These are phyloP conservation scores for Backusella liffmaniae DNA, from an alignment of 192 early-diverging fungal species.

Conservation along the genomic window DNA sequence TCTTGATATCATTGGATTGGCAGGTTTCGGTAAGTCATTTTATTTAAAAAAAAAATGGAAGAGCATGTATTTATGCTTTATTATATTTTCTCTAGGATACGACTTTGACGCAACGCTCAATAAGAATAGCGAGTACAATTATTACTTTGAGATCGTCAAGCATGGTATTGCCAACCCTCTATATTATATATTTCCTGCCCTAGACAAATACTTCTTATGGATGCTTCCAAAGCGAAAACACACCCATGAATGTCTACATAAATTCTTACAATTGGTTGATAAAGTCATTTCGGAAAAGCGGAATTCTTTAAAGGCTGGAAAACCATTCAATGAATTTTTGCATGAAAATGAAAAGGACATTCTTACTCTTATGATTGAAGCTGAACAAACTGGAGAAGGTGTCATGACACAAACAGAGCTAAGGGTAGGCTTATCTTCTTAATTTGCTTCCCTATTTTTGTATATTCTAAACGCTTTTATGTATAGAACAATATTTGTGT, in stretches of 20 bases:
- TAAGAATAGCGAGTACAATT: background rate
- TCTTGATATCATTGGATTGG: constrained; percentile 26
- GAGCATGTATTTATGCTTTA: no score
- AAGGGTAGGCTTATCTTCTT: background rate
- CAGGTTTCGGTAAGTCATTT: constrained; percentile 22
- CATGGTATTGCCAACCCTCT: background rate
- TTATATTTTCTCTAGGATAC: background rate
- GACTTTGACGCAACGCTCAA: background rate
- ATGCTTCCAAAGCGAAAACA: background rate
- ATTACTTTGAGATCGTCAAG: constrained; percentile 9
- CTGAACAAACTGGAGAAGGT: background rate
- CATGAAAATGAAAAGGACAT: constrained; percentile 31
- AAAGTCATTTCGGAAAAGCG: background rate
- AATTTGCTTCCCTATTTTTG: background rate
- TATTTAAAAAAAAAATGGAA: background rate
- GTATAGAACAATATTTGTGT: constrained; percentile 26
- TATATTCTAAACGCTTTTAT: background rate
- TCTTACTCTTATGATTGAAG: constrained; percentile 33
- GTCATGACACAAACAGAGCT: background rate
- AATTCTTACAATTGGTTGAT: background rate
- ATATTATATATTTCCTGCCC: background rate
- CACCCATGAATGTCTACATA: background rate
- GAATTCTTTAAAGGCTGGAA: background rate
- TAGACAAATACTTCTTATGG: constrained; percentile 9
- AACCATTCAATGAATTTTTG: background rate